Evolutionary conservation across 176 grass and related monocot genomes (phyloP), one percentile per base, ranked within the genome.

Genomic region (Saccharum spontaneum): DNA sequence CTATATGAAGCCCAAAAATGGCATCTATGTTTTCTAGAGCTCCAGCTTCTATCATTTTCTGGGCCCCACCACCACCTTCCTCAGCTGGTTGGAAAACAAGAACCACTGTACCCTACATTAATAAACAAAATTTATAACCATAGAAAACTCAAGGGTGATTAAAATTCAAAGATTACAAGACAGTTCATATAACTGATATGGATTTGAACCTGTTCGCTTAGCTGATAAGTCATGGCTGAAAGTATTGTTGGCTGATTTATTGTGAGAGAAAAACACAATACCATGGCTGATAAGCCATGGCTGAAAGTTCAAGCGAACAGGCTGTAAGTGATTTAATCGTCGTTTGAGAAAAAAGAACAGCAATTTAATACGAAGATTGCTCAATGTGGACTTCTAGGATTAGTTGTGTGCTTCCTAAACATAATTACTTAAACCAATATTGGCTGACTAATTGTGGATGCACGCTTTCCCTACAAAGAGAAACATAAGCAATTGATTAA

Each of bases 31-130:
- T 95, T 69, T 91, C 87, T 61, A 92, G 54, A 38, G 86, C 91
- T 72, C 92, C 91, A 69, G 70, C 87, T 48, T 98, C 95, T 84
- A 98, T 69, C 93, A 98, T 98, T 98, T 92, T 95, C 91, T 90
- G 87, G 77, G 96, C 90, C 23, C 93, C 93, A 39, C 83, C 93
- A 13, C 89, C 93, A 80, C 93, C 91, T 92, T 98, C 93, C 77
- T 98, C 93, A 43, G 96, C 96, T 78, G 96, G 96, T 89, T 95
- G 96, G 86, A 98, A 98, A 84, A 98, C 49, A 73, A 95, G 85
- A 20, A 90, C 65, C 24, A 90, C 89, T 17, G 96, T 95, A 52
- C 96, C 96, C 96, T 98, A 66, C 83, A 76, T 20, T 80, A 71
- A 87, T 84, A 10, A 84, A 85, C 2, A 83, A 23, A 26, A 38